These are phyloP conservation scores for Metschnikowia borealis DNA, from an alignment of 805 yeast species.

Conservation along the genomic window DNA sequence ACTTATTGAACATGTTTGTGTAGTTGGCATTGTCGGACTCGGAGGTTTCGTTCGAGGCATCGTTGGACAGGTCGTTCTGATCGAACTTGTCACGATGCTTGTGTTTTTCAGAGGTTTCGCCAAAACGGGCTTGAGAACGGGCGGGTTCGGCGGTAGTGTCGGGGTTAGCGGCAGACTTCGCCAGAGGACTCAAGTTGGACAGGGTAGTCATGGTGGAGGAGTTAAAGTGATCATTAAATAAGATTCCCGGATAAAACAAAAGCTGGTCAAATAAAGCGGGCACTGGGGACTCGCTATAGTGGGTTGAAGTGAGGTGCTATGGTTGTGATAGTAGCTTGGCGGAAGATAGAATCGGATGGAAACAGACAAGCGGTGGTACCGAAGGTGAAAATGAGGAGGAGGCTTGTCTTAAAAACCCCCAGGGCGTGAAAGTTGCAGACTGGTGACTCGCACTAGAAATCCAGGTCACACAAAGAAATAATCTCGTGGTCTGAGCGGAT, in stretches of 20 bases:
- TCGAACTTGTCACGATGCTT: constrained; percentile 10
- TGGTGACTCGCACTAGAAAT: not conserved
- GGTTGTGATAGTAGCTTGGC: not conserved
- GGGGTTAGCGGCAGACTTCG: not conserved
- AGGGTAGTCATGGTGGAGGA: not conserved
- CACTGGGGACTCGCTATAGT: not conserved
- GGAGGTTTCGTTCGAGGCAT: constrained; percentile 20
- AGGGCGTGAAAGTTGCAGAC: not conserved
- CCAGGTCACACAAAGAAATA: not conserved
- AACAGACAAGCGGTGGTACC: not conserved
- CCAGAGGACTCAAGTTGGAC: constrained; percentile 1
- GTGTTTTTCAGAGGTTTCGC: not conserved
- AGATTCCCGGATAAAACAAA: constrained; percentile 1
- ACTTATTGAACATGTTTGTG: not conserved
- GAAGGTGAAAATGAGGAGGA: not conserved
- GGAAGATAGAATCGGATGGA: not conserved
- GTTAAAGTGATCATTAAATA: constrained; percentile 1
- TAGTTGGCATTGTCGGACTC: constrained; percentile 12
- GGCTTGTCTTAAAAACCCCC: not conserved
- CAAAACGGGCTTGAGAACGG: not conserved
- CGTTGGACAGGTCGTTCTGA: constrained; percentile 18
- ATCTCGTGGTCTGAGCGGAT: not conserved
- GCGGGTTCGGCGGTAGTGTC: not conserved
- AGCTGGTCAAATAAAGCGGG: not conserved
- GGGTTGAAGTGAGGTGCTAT: not conserved